Evolutionary conservation across 2,329 filamentous ascomycete genomes (phyloP), one percentile per base, ranked within the genome.

Genomic region (Fusarium ambrosium): DNA sequence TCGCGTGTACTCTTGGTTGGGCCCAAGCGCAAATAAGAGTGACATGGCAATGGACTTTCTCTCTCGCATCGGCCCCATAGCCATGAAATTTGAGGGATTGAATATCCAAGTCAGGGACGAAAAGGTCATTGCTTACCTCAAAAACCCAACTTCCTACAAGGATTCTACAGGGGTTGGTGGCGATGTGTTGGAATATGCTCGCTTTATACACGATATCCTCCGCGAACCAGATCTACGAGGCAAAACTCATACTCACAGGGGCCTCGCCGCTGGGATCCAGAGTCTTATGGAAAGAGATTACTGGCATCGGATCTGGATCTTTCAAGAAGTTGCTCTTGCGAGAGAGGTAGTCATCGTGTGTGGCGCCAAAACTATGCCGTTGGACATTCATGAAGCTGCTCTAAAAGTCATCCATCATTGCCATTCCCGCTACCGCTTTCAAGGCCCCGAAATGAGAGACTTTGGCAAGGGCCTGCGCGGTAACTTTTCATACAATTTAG

Each of bases 221-320:
- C 24, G 56, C 3, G 20, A 67, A 0, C 36, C 36, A 22, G 48
- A 1, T 3, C 36, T 67, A 14, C 43, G 36, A 16, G 18, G n/a
- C n/a, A 24, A n/a, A 7, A n/a, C 16, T 20, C 4, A 9, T n/a
- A 14, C 9, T 3, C 10, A 62, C 3, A 16, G 37, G 8, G 6
- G 16, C 5, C 29, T 53, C 3, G 18, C 24, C 4, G 4, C 32
- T 2, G 34, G 45, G 10, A 37, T 63, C 11, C 7, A 53, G 8
- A 13, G 36, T 2, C 61, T 45, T 2, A 55, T 55, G 59, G 20
- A n/a, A 13, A 36, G 22, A 2, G 36, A 9, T 0, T 66, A 63
- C 8, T 64, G 64, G 64, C 20, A 16, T 0, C 34, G 65, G 8
- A 59, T 68, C 4, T 68, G 51, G 51, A 68, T 68, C 11, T 41